These are phyloP conservation scores for Glycine latifolia DNA, from an alignment of 306 rosid genomes.

Conservation along the genomic window DNA sequence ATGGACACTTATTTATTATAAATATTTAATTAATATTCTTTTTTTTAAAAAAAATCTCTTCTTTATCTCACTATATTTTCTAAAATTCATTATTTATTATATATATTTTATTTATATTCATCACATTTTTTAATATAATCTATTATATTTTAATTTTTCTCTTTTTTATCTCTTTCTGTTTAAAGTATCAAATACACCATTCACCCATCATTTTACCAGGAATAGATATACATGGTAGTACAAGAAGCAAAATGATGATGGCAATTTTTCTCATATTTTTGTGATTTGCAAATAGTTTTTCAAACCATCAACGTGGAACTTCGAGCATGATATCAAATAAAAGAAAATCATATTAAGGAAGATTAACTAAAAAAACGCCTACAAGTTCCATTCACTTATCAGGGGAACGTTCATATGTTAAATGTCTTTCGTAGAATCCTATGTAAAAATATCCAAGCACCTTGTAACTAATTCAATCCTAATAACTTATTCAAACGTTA, in stretches of 20 bases:
- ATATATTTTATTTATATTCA: no score
- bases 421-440: background rate
- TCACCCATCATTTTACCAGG: no score
- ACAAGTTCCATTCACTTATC: no score
- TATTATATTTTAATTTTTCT: background rate
- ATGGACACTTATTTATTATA: background rate
- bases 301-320: background rate
- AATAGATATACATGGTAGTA: background rate
- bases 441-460: no score
- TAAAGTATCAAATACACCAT: background rate
- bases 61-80: background rate
- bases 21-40: background rate
- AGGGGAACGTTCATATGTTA: background rate
- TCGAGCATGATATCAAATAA: background rate
- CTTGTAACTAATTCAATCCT: background rate
- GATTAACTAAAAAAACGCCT: background rate
- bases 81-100: no score
- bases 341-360: background rate
- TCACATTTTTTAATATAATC: background rate
- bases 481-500: background rate
- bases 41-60: background rate
- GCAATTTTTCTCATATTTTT: background rate
- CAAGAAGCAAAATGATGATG: background rate
- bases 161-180: background rate
- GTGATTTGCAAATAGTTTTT: background rate